Percentiles rank a stretch among this genome's conserved stretches.
phyloP scores from a whole-genome alignment of 768 basidiomycete species.

The Hydnum rufescens region DNA sequence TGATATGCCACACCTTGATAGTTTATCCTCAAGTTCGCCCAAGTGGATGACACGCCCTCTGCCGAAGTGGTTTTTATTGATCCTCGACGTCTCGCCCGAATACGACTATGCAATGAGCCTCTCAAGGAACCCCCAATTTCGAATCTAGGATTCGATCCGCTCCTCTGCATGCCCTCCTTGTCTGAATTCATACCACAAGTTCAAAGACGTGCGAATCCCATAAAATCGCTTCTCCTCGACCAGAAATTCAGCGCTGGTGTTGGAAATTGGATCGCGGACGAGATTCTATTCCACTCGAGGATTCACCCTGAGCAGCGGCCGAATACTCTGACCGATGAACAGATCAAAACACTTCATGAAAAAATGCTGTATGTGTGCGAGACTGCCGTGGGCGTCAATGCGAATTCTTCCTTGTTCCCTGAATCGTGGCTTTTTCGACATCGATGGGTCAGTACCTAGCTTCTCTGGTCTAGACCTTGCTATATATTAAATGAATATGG shows the following conservation, averaged over 20 bases:
- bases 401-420: conserved; percentile 49
- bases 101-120: conserved; percentile 41
- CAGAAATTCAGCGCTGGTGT: conserved; percentile 67
- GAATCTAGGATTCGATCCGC: conserved; percentile 56
- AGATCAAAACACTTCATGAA: conserved; percentile 31
- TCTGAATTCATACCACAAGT: conserved; percentile 5
- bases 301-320: conserved; percentile 55
- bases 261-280: conserved; percentile 69
- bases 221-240: conserved; percentile 54
- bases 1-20: too few species aligned
- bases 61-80: conserved; percentile 51
- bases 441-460: conserved; percentile 33
- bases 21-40: too few species aligned
- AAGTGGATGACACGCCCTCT: conserved; percentile 19
- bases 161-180: conserved; percentile 37
- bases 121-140: conserved; percentile 48
- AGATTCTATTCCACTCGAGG: conserved; percentile 52
- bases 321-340: conserved; percentile 30
- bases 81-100: conserved; percentile 46
- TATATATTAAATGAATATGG: conserved; percentile 1
- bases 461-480: neutral
- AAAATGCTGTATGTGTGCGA: conserved; percentile 36
- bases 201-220: conserved; percentile 4
- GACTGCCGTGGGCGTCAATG: conserved; percentile 45
- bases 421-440: conserved; percentile 46